Conservation (phyloP, 305 asterid species). For the Fraxinus floribunda region DNA sequence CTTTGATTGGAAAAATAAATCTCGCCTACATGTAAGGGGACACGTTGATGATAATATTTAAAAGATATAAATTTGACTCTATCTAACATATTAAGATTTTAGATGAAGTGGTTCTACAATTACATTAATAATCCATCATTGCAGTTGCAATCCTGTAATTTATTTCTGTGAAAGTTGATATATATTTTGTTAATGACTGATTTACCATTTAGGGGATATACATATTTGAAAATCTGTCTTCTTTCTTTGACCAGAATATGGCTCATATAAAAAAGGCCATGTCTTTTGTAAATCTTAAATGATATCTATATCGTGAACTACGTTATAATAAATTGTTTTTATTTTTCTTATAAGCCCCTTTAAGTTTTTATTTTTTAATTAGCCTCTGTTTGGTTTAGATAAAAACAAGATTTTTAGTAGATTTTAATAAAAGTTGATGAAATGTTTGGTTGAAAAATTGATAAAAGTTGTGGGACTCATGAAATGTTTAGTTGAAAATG, state of each 20-base stretch:
- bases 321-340: background rate
- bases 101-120: background rate
- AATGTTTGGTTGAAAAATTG: background rate
- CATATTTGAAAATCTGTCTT: background rate
- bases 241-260: background rate
- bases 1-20: background rate
- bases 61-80: background rate
- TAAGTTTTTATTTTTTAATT: background rate
- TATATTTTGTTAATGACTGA: background rate
- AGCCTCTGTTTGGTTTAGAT: background rate
- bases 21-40: background rate
- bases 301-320: background rate
- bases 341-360: background rate
- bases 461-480: background rate
- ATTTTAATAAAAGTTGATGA: background rate
- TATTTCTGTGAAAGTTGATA: background rate
- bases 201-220: background rate
- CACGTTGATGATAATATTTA: background rate
- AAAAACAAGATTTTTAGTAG: background rate
- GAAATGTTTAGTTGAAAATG: background rate
- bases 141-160: background rate
- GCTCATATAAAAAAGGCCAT: background rate
- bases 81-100: background rate
- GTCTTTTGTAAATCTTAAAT: background rate
- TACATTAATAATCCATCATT: background rate